A percentile compares a stretch with the other conserved stretches of the same genome.
These are phyloP conservation scores for Talaromyces wortmannii DNA, from an alignment of 495 filamentous ascomycete species.

Conservation along the genomic window DNA sequence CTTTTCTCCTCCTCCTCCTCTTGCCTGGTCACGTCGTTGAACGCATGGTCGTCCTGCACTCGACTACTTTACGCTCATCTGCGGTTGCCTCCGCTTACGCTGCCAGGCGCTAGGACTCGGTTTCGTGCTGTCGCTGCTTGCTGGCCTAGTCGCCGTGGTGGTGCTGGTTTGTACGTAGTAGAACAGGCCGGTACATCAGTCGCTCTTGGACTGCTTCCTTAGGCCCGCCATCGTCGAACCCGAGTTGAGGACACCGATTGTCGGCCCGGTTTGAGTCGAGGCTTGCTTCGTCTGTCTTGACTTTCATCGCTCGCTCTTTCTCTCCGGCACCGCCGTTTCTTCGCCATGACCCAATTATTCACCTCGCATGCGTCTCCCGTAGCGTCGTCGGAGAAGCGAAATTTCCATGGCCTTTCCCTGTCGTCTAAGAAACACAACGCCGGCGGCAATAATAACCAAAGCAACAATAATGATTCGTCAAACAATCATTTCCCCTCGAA, in stretches of 20 bases:
- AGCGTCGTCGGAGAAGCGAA: constrained; percentile 39
- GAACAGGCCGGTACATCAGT: too few relatives aligned
- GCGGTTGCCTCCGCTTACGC: background rate
- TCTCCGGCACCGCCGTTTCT: background rate
- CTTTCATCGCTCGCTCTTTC: too few relatives aligned
- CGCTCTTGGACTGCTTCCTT: too few relatives aligned
- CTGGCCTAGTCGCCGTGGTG: background rate
- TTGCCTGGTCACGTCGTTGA: background rate
- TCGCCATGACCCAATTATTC: constrained; percentile 41
- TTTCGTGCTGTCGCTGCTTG: background rate
- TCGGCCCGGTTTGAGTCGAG: too few relatives aligned
- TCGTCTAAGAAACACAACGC: constrained; percentile 39
- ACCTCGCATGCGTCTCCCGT: constrained; percentile 28
- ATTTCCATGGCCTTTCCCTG: constrained; percentile 36
- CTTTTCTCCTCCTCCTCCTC: background rate
- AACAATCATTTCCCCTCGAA: constrained; percentile 72
- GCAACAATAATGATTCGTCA: constrained; percentile 16
- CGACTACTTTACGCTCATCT: background rate
- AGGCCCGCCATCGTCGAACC: too few relatives aligned
- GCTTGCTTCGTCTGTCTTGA: too few relatives aligned
- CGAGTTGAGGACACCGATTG: too few relatives aligned
- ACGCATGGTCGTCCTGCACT: background rate
- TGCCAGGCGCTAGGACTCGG: constrained; percentile 1
- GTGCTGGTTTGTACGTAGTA: too few relatives aligned
- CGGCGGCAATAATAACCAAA: constrained; percentile 6